Evolutionary conservation across 169 alveolate genomes (phyloP).

Genomic region (Plasmodium gonderi): DNA sequence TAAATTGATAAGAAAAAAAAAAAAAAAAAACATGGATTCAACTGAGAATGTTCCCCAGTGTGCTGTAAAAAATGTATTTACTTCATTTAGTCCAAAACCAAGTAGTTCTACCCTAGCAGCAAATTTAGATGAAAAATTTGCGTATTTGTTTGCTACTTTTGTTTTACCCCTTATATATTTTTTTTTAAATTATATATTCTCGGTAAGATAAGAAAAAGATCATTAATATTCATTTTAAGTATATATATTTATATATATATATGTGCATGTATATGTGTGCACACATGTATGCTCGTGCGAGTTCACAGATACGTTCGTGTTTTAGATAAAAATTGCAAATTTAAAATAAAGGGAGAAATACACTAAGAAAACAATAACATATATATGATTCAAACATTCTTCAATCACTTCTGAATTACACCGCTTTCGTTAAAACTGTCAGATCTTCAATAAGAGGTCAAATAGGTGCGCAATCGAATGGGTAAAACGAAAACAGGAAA

Average conservation of each 20-base stretch:
- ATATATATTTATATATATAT: neutral
- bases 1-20: neutral
- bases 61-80: neutral
- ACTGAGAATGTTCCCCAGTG: neutral
- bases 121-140: neutral
- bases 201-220: neutral
- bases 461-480: neutral
- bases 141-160: neutral
- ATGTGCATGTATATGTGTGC: neutral
- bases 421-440: neutral
- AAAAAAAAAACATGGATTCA: neutral
- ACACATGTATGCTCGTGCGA: neutral
- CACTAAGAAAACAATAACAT: neutral
- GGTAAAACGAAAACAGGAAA: neutral
- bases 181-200: neutral
- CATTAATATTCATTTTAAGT: too few relatives aligned
- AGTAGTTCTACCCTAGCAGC: neutral
- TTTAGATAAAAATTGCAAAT: neutral
- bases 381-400: neutral
- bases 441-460: neutral
- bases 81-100: neutral
- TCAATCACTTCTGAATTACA: neutral
- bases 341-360: neutral
- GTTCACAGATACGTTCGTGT: too few relatives aligned
- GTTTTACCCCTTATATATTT: neutral